Evolutionary conservation across 164 flowering plant genomes (phyloP).

Genomic region (Amborella trichopoda): DNA sequence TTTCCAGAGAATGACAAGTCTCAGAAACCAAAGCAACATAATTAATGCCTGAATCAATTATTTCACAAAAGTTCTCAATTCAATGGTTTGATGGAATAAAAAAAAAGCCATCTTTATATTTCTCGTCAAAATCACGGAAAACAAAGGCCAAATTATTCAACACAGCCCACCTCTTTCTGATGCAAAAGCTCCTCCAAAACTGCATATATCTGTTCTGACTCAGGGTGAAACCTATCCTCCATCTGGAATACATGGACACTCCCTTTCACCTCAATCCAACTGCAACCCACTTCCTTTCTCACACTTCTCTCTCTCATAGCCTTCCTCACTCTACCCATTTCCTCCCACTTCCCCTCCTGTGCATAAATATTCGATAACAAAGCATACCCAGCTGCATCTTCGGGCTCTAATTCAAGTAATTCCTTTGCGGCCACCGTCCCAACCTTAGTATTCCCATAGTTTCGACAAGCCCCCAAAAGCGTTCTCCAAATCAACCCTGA

Average conservation of each 20-base stretch:
- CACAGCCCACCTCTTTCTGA: slow-evolving; percentile 15
- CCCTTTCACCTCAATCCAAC: slow-evolving; percentile 13
- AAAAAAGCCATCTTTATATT: background rate
- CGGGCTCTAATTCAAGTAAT: slow-evolving; percentile 11
- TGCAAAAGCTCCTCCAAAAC: slow-evolving; percentile 10
- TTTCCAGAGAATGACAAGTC: background rate
- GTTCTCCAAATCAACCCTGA: slow-evolving; percentile 12
- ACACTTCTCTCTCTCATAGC: slow-evolving; percentile 9
- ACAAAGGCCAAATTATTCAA: slow-evolving; percentile 7
- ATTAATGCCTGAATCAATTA: slow-evolving; percentile 11
- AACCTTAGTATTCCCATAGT: slow-evolving; percentile 7
- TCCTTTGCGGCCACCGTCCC: slow-evolving; percentile 13
- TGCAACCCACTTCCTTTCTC: slow-evolving; percentile 10
- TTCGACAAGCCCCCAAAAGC: slow-evolving; percentile 10
- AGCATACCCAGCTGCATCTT: slow-evolving; percentile 11
- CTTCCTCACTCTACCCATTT: slow-evolving; percentile 7
- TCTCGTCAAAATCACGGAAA: slow-evolving; percentile 10
- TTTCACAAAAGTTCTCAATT: background rate
- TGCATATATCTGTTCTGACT: slow-evolving; percentile 4
- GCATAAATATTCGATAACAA: slow-evolving; percentile 10
- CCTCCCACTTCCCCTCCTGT: slow-evolving; percentile 5
- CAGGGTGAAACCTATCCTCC: slow-evolving; percentile 8
- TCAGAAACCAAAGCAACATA: slow-evolving; percentile 6
- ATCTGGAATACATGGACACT: slow-evolving; percentile 7
- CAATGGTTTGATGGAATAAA: background rate